Conservation (phyloP, 2,329 filamentous ascomycete genomes). For the Diaporthe ilicicola region DNA sequence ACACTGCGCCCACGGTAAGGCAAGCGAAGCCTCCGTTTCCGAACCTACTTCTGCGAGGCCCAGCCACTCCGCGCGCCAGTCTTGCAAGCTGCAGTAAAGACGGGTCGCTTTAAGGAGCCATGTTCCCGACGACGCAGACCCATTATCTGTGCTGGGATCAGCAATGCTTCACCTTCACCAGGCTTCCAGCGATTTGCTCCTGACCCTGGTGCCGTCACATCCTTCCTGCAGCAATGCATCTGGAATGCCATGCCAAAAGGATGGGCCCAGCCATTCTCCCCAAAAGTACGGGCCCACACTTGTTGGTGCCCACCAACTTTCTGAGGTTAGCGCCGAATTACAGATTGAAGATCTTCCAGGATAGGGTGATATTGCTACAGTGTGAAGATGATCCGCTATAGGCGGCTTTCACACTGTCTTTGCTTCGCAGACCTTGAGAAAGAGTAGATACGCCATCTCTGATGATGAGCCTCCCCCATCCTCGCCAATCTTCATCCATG, state of each 20-base stretch:
- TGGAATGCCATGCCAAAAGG: conserved; percentile 31
- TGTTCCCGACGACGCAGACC: background rate
- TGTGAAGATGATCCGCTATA: background rate
- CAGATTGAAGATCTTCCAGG: conserved; percentile 25
- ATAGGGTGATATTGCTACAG: conserved; percentile 13
- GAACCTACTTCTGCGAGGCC: background rate
- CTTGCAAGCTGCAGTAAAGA: conserved; percentile 1
- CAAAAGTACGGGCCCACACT: conserved; percentile 31
- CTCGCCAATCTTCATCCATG: conserved; percentile 21
- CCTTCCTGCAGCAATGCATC: conserved; percentile 27
- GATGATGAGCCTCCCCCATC: conserved; percentile 22
- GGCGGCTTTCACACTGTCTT: background rate
- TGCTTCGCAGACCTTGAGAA: background rate
- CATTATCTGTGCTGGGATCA: conserved; percentile 26
- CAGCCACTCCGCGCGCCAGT: conserved; percentile 2
- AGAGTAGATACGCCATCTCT: conserved; percentile 10
- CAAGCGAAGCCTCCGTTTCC: conserved; percentile 1
- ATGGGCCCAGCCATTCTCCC: conserved; percentile 30
- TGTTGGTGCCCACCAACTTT: conserved; percentile 21
- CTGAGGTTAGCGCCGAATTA: conserved; percentile 28
- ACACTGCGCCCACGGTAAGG: background rate
- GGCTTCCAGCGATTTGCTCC: conserved; percentile 24
- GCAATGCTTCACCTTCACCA: conserved; percentile 16
- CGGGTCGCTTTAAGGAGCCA: background rate
- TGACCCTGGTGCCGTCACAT: conserved; percentile 22